phyloP scores from a whole-genome alignment of 2,329 filamentous ascomycete genomes.

The Penicillium concentricum region DNA sequence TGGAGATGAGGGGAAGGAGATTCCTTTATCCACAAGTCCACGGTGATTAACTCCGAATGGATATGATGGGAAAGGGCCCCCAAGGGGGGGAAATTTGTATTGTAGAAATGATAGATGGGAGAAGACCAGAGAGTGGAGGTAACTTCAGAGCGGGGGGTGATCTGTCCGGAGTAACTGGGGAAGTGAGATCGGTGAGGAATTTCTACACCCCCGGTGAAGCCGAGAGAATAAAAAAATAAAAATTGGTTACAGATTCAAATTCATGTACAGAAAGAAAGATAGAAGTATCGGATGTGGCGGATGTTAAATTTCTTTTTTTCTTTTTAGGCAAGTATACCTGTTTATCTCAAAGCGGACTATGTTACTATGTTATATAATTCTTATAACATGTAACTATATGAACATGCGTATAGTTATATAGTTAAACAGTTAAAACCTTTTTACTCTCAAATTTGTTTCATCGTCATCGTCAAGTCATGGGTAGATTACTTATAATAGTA shows the following conservation, averaged over 20 bases:
- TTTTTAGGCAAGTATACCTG: neutral
- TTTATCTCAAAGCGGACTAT: neutral
- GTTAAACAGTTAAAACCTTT: too few species aligned
- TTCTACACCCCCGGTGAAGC: neutral
- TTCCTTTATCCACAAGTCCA: neutral
- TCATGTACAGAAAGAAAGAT: neutral
- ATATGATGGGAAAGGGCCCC: slow-evolving; percentile 10
- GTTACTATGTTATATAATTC: too few species aligned
- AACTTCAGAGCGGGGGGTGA: slow-evolving; percentile 10
- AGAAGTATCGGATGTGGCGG: slow-evolving; percentile 10
- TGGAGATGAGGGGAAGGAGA: neutral
- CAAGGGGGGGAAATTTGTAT: neutral
- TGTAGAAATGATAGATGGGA: neutral
- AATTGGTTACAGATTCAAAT: neutral
- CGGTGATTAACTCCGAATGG: slow-evolving; percentile 14
- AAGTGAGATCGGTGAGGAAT: slow-evolving; percentile 20
- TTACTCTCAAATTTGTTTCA: too few species aligned
- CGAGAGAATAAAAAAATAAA: neutral
- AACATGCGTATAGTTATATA: too few species aligned
- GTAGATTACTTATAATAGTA: too few species aligned
- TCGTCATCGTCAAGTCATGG: too few species aligned
- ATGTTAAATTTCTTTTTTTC: slow-evolving; percentile 8
- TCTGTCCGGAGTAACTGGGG: slow-evolving; percentile 24
- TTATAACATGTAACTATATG: too few species aligned
- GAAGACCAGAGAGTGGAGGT: slow-evolving; percentile 4